Base-by-base conservation (phyloP, 2,329 filamentous ascomycete genomes). In the Penicillium janthinellum region DNA sequence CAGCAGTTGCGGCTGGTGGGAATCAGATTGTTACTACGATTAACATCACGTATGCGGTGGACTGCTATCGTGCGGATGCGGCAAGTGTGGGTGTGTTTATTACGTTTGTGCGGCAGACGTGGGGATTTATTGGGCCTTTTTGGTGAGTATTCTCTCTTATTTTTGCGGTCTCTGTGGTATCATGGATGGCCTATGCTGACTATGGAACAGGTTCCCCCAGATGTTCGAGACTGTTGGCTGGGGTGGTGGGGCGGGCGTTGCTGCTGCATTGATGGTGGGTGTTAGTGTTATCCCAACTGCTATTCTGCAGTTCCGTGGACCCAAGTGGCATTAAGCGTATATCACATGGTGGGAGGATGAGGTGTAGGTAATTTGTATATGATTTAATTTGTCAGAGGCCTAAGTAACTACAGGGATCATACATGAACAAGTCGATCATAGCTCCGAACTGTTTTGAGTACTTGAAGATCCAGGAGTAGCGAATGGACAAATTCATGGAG, bases 11-110 rank as follows among this genome's bases (percentile, higher is more conserved):
- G 0, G 81, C 81, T 0, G 81, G 77, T 7, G 86, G 86, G 1
- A 87, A 87, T 64, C 86, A 88, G 70, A 82, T 88, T 31, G 79
- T 88, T 12, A 88, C 86, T 1, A 88, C 86, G 0, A 81, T 88
- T 0, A 70, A 87, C 51, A 83, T 87, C 50, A 88, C 86, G 0
- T 88, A 75, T 67, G 81, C 84, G 0, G 82, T 88, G 2, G 85
- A 88, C 65, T 85, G 83, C 66, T 83, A 86, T 64, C 79, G 77
- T 0, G 75, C 82, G 38, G 81, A 87, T 59, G 79, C 84, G 0
- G 82, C 81, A 0, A 82, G 81, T 54, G 79, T 88, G 15, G 85
- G 85, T 5, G 85, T 87, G 0, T 87, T 86, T 61, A 81, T 88
- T 65, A 86, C 80, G 1, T 81, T 87, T 62, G 79, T 88, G 1